Percentiles rank a stretch among this genome's conserved stretches.
Evolutionary conservation across 306 rosid genomes (phyloP).

Genomic region (Pyrus communis): DNA sequence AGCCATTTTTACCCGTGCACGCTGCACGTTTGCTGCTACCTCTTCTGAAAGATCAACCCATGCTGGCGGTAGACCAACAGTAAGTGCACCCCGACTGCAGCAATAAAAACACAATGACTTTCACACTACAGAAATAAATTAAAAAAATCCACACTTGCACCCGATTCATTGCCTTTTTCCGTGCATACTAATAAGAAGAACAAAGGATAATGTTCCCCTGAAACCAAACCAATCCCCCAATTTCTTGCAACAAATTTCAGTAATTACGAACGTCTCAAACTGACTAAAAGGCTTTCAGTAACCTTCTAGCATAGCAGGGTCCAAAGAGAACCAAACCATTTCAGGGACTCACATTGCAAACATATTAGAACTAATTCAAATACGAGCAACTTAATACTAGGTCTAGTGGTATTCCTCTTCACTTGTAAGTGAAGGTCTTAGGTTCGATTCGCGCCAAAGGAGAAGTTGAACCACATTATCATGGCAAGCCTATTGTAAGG

Average conservation of each 20-base stretch:
- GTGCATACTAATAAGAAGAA: background rate
- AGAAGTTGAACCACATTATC: too few species aligned
- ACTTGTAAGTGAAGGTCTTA: too few species aligned
- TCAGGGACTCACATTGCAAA: background rate
- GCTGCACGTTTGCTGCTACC: constrained; percentile 78
- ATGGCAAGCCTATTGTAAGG: too few species aligned
- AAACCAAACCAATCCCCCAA: background rate
- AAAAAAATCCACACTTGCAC: background rate
- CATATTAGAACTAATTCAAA: background rate
- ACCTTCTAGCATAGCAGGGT: background rate
- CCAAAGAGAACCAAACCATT: background rate
- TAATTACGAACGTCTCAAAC: background rate
- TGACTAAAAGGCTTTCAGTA: background rate
- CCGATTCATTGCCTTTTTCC: too few species aligned
- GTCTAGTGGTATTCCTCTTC: too few species aligned
- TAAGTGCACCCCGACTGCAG: constrained; percentile 63
- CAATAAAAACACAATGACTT: constrained; percentile 5
- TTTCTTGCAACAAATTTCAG: background rate
- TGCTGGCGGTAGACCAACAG: constrained; percentile 91
- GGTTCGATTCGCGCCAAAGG: too few species aligned
- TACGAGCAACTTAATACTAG: background rate
- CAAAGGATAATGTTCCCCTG: background rate
- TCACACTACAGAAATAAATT: background rate
- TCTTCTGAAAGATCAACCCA: constrained; percentile 99
- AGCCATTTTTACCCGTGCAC: constrained; percentile 70